phyloP scores from a whole-genome alignment of 768 basidiomycete species.

The Lactarius vividus region DNA sequence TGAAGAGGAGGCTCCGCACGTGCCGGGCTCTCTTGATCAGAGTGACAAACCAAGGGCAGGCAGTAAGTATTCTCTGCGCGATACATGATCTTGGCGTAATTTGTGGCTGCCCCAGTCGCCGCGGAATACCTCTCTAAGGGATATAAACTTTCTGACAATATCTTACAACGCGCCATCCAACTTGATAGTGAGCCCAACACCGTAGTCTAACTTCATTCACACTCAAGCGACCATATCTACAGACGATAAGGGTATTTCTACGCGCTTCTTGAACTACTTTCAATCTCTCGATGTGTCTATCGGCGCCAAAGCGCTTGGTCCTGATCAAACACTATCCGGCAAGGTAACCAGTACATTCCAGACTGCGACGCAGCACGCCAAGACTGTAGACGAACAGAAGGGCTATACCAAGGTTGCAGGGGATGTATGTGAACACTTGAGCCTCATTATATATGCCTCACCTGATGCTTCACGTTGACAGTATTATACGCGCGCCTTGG shows the following conservation, averaged over 20 bases:
- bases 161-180: constrained; percentile 78
- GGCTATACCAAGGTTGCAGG: constrained; percentile 66
- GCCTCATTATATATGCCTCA: not conserved
- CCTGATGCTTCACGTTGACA: constrained; percentile 31
- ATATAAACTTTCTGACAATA: constrained; percentile 73
- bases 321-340: constrained; percentile 74
- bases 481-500: constrained; percentile 77
- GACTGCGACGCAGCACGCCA: constrained; percentile 66
- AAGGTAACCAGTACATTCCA: constrained; percentile 65
- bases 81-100: not conserved
- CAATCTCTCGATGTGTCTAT: constrained; percentile 64
- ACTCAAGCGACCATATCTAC: not conserved
- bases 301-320: constrained; percentile 70
- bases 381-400: constrained; percentile 76
- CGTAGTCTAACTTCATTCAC: not conserved
- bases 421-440: constrained; percentile 46
- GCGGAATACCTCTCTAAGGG: constrained; percentile 94
- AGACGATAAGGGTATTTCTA: constrained; percentile 87
- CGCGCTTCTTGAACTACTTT: constrained; percentile 79
- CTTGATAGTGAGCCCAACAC: constrained; percentile 53
- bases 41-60: constrained; percentile 89
- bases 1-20: constrained; percentile 43
- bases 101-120: constrained; percentile 50
- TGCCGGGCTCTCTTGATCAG: constrained; percentile 58
- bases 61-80: constrained; percentile 46